Percentiles rank a stretch among this genome's conserved stretches.
Evolutionary conservation across 805 yeast species (phyloP).

Genomic region (Yarrowia sp.): DNA sequence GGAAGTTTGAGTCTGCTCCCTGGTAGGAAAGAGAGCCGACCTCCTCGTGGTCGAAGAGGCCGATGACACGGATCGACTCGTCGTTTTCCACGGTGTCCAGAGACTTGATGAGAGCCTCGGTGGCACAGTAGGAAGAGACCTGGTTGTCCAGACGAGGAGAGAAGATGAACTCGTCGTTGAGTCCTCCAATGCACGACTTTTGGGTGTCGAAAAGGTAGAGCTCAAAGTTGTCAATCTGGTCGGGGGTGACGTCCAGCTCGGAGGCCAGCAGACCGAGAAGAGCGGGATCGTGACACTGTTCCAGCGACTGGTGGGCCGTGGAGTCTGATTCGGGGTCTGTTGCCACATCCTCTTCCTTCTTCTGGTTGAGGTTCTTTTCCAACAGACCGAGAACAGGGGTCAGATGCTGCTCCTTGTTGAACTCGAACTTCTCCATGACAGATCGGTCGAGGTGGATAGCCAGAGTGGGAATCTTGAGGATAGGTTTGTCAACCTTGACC

Average conservation of each 20-base stretch:
- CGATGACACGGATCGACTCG: conserved; percentile 63
- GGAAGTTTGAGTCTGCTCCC: conserved; percentile 91
- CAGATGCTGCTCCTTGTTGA: conserved; percentile 82
- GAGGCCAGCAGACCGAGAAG: conserved; percentile 65
- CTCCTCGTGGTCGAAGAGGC: conserved; percentile 94
- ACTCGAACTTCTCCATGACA: conserved; percentile 73
- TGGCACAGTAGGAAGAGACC: conserved; percentile 79
- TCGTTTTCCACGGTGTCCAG: conserved; percentile 44
- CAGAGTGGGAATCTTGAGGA: conserved; percentile 86
- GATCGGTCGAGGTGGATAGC: conserved; percentile 88
- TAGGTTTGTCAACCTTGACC: conserved; percentile 75
- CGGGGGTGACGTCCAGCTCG: conserved; percentile 52
- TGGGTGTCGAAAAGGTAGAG: conserved; percentile 82
- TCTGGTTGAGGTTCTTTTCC: conserved; percentile 40
- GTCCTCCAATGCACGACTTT: conserved; percentile 77
- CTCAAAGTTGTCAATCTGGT: conserved; percentile 83
- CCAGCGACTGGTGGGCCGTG: conserved; percentile 53
- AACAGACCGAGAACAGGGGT: conserved; percentile 77
- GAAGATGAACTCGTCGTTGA: conserved; percentile 85
- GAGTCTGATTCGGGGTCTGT: conserved; percentile 40
- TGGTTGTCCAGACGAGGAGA: conserved; percentile 90
- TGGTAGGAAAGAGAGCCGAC: conserved; percentile 91
- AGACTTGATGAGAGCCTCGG: conserved; percentile 63
- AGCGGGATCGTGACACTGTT: conserved; percentile 73
- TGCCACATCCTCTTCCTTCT: conserved; percentile 29